Evolutionary conservation across 176 grass and related monocot species (phyloP).

Genomic region (Hordeum marinum): DNA sequence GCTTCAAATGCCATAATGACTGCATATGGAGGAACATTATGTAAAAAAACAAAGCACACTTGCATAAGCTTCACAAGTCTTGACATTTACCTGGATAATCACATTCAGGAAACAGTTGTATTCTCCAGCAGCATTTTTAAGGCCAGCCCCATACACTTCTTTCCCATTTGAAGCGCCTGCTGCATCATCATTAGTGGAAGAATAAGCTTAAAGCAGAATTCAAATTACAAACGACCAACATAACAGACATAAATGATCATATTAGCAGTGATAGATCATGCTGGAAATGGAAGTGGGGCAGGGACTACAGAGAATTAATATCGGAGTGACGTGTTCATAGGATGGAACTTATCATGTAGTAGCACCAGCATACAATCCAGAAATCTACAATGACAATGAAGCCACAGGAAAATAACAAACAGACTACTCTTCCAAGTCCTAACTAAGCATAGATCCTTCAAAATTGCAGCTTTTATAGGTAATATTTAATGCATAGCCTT

Average conservation of each 20-base stretch:
- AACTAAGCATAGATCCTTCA: neutral
- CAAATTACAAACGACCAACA: conserved; percentile 1
- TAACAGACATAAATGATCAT: neutral
- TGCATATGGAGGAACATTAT: conserved; percentile 30
- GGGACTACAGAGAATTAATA: neutral
- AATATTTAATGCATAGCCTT: neutral
- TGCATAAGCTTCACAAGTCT: conserved; percentile 9
- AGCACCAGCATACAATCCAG: neutral
- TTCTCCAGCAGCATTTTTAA: conserved; percentile 95
- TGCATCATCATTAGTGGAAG: conserved; percentile 29
- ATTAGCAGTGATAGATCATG: neutral
- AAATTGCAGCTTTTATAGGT: neutral
- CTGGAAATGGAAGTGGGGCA: neutral
- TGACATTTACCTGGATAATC: conserved; percentile 84
- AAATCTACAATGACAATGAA: neutral
- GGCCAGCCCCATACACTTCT: conserved; percentile 67
- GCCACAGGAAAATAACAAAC: neutral
- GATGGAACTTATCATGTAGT: neutral
- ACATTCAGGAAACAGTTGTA: conserved; percentile 99
- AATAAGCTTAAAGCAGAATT: conserved; percentile 31
- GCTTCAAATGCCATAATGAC: conserved; percentile 94
- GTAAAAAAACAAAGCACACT: neutral
- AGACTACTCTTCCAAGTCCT: neutral
- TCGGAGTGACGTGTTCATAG: neutral
- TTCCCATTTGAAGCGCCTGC: conserved; percentile 41